Evolutionary conservation across 768 basidiomycete genomes (phyloP).

Genomic region (Tephrocybe rancida): DNA sequence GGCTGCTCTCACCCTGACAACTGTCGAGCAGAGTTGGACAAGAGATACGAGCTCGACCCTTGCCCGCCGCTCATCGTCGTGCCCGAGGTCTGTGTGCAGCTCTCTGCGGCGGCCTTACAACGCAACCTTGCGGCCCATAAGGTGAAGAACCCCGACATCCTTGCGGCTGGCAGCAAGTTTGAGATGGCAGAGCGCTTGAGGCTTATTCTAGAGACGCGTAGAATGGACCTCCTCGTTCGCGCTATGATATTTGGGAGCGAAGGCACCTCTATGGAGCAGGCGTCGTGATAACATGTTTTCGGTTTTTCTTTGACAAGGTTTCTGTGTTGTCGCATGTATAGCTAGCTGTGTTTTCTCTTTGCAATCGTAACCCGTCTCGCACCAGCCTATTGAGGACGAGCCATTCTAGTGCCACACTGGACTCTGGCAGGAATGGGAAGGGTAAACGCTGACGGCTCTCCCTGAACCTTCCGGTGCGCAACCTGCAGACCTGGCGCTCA

Average conservation of each 20-base stretch:
- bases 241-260: constrained; percentile 37
- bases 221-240: constrained; percentile 53
- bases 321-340: no score
- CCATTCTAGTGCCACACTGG: no score
- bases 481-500: no score
- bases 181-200: constrained; percentile 53
- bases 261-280: background rate
- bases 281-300: no score
- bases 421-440: no score
- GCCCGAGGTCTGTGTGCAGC: constrained; percentile 37
- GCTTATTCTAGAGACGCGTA: constrained; percentile 46
- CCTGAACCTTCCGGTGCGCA: no score
- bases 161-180: constrained; percentile 43
- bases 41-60: constrained; percentile 49
- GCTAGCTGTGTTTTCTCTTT: no score
- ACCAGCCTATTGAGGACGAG: no score
- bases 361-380: no score
- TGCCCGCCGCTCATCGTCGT: constrained; percentile 51
- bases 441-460: no score
- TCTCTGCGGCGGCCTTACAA: constrained; percentile 51
- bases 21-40: constrained; percentile 40
- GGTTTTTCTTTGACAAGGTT: no score
- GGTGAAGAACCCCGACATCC: constrained; percentile 43
- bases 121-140: constrained; percentile 63
- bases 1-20: background rate